A percentile compares a stretch with the other conserved stretches of the same genome.
These are phyloP conservation scores for Syncephalastrum sp. DNA, from an alignment of 371 early-diverging fungal species.

Conservation along the genomic window DNA sequence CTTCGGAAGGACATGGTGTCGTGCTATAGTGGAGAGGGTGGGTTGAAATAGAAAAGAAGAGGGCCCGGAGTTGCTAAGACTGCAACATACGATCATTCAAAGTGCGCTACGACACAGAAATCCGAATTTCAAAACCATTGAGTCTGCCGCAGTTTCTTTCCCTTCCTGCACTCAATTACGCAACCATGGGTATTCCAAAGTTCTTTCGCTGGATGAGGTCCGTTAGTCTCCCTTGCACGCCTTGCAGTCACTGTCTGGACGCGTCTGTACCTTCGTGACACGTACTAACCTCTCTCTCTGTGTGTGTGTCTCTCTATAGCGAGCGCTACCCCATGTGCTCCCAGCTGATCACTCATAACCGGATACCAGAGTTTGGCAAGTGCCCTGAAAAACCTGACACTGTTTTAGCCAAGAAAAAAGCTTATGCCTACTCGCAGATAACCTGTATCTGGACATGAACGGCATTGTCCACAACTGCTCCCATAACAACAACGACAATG, in stretches of 20 bases:
- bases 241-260: not conserved
- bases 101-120: not conserved
- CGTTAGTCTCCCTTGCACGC: not conserved
- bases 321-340: slow-evolving; percentile 96
- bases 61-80: not conserved
- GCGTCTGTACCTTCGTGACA: not conserved
- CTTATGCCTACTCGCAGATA: slow-evolving; percentile 47
- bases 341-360: slow-evolving; percentile 81
- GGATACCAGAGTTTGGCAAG: slow-evolving; percentile 94
- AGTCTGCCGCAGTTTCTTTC: slow-evolving; percentile 1
- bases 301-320: slow-evolving; percentile 33
- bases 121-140: not conserved
- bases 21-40: not conserved
- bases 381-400: not conserved
- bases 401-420: too few relatives aligned
- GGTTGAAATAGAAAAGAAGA: not conserved
- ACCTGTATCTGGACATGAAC: slow-evolving; percentile 99
- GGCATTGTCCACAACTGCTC: slow-evolving; percentile 99
- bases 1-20: slow-evolving; percentile 44
- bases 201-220: slow-evolving; percentile 91
- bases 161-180: slow-evolving; percentile 3
- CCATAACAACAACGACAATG: slow-evolving; percentile 88
- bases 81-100: not conserved
- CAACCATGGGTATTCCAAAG: slow-evolving; percentile 81
- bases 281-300: not conserved